A percentile compares a stretch with the other conserved stretches of the same genome.
Evolutionary conservation across 768 basidiomycete genomes (phyloP).

Genomic region (Hygrophoropsis aurantiaca): DNA sequence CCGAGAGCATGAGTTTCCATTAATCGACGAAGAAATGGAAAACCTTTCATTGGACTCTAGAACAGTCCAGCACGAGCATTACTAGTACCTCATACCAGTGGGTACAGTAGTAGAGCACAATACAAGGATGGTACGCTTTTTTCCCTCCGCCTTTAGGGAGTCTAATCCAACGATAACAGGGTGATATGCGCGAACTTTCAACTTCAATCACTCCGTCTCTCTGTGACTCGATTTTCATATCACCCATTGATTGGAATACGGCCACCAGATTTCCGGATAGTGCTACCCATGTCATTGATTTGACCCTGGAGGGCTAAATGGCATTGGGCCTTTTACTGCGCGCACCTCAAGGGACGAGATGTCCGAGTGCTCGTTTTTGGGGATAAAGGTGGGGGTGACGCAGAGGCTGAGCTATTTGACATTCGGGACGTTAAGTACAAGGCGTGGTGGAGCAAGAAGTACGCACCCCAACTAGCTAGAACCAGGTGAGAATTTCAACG

Average conservation of each 20-base stretch:
- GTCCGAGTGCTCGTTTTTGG: constrained; percentile 87
- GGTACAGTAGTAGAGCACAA: too few species aligned
- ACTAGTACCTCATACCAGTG: too few species aligned
- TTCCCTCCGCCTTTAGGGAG: too few species aligned
- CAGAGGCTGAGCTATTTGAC: constrained; percentile 84
- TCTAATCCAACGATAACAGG: too few species aligned
- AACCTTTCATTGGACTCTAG: too few species aligned
- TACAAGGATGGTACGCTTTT: too few species aligned
- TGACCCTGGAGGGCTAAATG: constrained; percentile 91
- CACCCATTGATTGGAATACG: constrained; percentile 89
- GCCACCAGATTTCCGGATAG: constrained; percentile 88
- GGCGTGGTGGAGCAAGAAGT: constrained; percentile 91
- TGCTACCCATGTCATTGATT: constrained; percentile 94
- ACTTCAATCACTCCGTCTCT: constrained; percentile 83
- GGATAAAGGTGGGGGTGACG: constrained; percentile 90
- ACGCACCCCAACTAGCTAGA: constrained; percentile 80
- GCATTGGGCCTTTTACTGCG: constrained; percentile 88
- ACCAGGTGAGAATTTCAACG: constrained; percentile 66
- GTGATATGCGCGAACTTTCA: constrained; percentile 73
- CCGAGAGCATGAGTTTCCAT: too few species aligned
- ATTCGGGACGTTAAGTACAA: constrained; percentile 66
- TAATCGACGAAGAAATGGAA: too few species aligned
- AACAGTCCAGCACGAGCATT: too few species aligned
- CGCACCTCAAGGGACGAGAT: constrained; percentile 90
- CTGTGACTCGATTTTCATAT: constrained; percentile 91